A percentile compares a stretch with the other conserved stretches of the same genome.
Evolutionary conservation across 2,329 filamentous ascomycete species (phyloP).

Genomic region (Leptographium galeiforme): DNA sequence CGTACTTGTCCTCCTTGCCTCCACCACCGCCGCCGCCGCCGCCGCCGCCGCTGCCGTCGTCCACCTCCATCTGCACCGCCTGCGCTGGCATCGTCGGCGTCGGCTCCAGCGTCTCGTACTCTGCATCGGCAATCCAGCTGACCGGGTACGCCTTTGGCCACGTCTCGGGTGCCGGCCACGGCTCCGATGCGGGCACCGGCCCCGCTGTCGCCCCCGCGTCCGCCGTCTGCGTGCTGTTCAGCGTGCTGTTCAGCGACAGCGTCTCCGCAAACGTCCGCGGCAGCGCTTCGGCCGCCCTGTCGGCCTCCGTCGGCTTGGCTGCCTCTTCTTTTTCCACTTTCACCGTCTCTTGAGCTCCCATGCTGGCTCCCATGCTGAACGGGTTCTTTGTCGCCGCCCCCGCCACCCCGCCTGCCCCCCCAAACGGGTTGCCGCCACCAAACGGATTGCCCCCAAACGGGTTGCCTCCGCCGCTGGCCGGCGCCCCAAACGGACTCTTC

Average conservation of each 20-base stretch:
- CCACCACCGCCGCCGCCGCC: slow-evolving; percentile 16
- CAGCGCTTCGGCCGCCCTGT: slow-evolving; percentile 19
- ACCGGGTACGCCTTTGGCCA: slow-evolving; percentile 61
- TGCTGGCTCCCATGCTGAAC: not conserved
- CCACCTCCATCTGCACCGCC: slow-evolving; percentile 34
- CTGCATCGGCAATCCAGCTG: slow-evolving; percentile 73
- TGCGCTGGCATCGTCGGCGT: slow-evolving; percentile 32
- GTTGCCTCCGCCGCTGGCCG: slow-evolving; percentile 12
- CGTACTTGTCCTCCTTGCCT: slow-evolving; percentile 53
- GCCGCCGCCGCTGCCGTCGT: slow-evolving; percentile 18
- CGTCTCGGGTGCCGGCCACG: slow-evolving; percentile 58
- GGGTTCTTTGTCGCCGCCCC: not conserved
- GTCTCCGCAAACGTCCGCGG: slow-evolving; percentile 58
- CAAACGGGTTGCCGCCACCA: slow-evolving; percentile 12
- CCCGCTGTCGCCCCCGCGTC: too few relatives aligned
- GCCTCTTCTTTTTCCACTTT: too few relatives aligned
- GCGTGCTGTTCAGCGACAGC: slow-evolving; percentile 55
- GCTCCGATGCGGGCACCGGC: slow-evolving; percentile 37
- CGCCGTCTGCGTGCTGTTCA: too few relatives aligned
- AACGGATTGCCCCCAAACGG: slow-evolving; percentile 6
- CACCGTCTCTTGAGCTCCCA: not conserved
- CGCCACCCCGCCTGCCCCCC: too few relatives aligned
- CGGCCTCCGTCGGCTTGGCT: not conserved
- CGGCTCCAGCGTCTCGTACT: slow-evolving; percentile 74
- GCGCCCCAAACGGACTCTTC: slow-evolving; percentile 25